Conservation (phyloP, 805 yeast species). For the Yarrowia deformans region DNA sequence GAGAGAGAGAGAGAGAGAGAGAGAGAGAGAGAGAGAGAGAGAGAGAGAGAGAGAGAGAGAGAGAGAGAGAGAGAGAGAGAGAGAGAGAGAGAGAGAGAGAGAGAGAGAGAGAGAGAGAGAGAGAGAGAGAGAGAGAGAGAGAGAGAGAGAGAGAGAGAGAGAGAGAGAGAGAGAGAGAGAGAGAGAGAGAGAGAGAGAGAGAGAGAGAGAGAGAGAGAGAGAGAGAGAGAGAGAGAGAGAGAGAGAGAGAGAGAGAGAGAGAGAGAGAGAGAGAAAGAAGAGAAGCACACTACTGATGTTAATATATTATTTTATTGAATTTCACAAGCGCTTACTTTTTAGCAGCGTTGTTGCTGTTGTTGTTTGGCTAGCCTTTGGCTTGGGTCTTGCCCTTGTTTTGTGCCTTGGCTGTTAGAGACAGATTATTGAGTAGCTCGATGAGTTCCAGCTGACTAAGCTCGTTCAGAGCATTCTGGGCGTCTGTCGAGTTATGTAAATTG, state of each 20-base stretch:
- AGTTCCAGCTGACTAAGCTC: background rate
- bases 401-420: background rate
- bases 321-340: background rate
- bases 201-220: background rate
- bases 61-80: background rate
- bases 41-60: background rate
- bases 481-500: background rate
- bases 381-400: background rate
- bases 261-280: background rate
- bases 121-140: background rate
- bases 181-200: background rate
- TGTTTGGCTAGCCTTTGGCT: background rate
- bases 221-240: background rate
- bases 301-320: conserved; percentile 21
- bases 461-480: background rate
- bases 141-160: background rate
- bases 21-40: background rate
- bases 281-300: conserved; percentile 21
- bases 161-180: background rate
- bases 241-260: background rate
- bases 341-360: too few relatives aligned
- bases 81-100: background rate
- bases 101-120: background rate
- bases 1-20: background rate
- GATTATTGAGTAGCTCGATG: background rate